Conservation (phyloP, 2,329 filamentous ascomycete genomes). For the Colletotrichum tofieldiae region DNA sequence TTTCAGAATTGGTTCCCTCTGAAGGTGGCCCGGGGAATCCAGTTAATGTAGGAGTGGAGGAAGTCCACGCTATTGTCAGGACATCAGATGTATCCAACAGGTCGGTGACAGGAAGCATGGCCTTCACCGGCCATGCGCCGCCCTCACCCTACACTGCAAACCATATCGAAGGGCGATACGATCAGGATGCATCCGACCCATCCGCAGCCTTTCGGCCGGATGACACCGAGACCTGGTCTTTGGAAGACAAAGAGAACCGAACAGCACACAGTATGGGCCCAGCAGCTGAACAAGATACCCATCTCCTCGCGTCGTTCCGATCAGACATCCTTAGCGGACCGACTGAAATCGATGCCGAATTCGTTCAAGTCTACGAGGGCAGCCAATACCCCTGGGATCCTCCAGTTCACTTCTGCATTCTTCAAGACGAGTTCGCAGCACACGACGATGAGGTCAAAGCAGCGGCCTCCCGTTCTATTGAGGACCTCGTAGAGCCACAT, state of each 20-base stretch:
- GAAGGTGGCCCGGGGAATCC: not conserved
- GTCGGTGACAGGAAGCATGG: not conserved
- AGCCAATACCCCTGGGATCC: conserved; percentile 52
- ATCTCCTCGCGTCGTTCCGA: conserved; percentile 63
- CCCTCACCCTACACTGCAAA: not conserved
- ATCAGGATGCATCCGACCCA: not conserved
- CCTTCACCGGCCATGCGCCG: not conserved
- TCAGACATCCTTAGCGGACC: conserved; percentile 63
- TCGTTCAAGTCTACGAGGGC: conserved; percentile 59
- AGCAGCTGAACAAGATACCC: conserved; percentile 63
- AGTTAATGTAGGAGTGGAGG: not conserved
- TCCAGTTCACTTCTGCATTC: conserved; percentile 62
- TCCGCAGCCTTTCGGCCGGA: too few relatives aligned
- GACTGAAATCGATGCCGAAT: conserved; percentile 59
- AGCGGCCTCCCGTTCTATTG: conserved; percentile 59
- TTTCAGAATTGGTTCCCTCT: not conserved
- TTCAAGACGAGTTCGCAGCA: conserved; percentile 62
- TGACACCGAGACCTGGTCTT: conserved; percentile 47
- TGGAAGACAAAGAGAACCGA: conserved; percentile 59
- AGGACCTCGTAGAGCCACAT: conserved; percentile 58
- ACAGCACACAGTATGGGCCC: conserved; percentile 63
- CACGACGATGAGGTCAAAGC: conserved; percentile 57
- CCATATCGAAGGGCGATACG: not conserved
- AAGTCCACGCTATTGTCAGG: not conserved
- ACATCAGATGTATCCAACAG: not conserved